Percentiles rank a stretch among this genome's conserved stretches.
Evolutionary conservation across 2,329 filamentous ascomycete species (phyloP).

Genomic region (Boeremia exigua): DNA sequence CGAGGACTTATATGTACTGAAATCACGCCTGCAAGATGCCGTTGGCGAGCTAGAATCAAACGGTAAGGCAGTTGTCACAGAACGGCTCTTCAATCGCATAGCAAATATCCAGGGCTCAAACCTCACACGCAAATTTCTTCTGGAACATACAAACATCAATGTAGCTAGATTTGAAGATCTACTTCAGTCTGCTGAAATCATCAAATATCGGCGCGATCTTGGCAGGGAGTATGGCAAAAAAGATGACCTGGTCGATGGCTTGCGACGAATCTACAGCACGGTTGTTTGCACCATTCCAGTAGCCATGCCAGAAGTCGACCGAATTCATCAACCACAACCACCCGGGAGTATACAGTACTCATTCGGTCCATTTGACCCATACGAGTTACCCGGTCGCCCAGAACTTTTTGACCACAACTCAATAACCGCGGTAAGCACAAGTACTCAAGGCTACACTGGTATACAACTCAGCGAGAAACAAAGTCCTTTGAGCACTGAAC

Average conservation of each 20-base stretch:
- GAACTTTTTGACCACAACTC: neutral
- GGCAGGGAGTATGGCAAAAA: neutral
- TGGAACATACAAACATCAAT: neutral
- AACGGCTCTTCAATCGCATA: neutral
- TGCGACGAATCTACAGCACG: slow-evolving; percentile 3
- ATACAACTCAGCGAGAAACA: neutral
- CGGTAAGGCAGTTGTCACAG: neutral
- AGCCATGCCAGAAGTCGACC: neutral
- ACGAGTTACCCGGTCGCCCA: neutral
- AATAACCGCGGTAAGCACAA: neutral
- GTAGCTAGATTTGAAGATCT: neutral
- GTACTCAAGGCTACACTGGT: neutral
- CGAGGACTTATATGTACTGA: neutral
- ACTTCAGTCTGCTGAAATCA: neutral
- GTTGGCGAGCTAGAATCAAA: neutral
- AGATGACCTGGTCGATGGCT: neutral
- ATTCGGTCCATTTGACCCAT: neutral
- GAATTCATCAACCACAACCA: neutral
- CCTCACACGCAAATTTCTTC: neutral
- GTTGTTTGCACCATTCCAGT: neutral
- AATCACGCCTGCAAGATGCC: neutral
- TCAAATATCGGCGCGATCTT: neutral
- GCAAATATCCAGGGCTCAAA: neutral
- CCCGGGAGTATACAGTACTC: neutral
- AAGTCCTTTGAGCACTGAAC: neutral